Conservation (phyloP, 2,329 filamentous ascomycete species). For the Epichloe gansuensis region DNA sequence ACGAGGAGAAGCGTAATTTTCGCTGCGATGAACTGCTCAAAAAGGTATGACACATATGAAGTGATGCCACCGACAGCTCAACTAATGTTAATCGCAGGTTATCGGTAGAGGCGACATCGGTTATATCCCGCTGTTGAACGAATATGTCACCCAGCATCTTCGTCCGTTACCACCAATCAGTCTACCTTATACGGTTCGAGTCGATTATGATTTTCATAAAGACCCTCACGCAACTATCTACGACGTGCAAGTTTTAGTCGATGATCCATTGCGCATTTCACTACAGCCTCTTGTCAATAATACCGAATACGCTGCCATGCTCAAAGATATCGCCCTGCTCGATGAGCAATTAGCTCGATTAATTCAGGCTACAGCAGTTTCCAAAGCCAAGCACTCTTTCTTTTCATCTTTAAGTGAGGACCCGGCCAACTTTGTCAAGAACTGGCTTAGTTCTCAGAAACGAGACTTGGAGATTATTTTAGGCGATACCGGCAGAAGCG, state of each 20-base stretch:
- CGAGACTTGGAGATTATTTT: slow-evolving; percentile 79
- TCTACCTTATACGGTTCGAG: slow-evolving; percentile 83
- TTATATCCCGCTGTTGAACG: slow-evolving; percentile 73
- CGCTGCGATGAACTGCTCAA: slow-evolving; percentile 75
- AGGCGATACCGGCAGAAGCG: slow-evolving; percentile 61
- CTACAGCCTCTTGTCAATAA: slow-evolving; percentile 55
- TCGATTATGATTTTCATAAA: slow-evolving; percentile 72
- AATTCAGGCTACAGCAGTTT: slow-evolving; percentile 69
- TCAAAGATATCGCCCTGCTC: slow-evolving; percentile 62
- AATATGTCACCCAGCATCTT: slow-evolving; percentile 68
- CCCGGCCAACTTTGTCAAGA: slow-evolving; percentile 68
- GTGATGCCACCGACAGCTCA: too few species aligned
- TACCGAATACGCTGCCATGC: slow-evolving; percentile 53
- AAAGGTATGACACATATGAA: slow-evolving; percentile 40
- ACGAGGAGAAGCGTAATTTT: slow-evolving; percentile 88
- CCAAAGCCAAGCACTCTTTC: slow-evolving; percentile 85
- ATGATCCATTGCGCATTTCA: slow-evolving; percentile 63
- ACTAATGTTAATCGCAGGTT: slow-evolving; percentile 36
- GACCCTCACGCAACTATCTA: slow-evolving; percentile 71
- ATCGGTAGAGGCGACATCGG: slow-evolving; percentile 63
- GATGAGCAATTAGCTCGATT: slow-evolving; percentile 80
- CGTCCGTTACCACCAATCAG: slow-evolving; percentile 68
- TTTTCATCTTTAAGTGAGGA: slow-evolving; percentile 67
- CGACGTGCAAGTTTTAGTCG: slow-evolving; percentile 73
- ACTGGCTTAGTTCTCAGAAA: slow-evolving; percentile 86